phyloP scores from a whole-genome alignment of 352 stramenopile species.

The Phytopythium oedochilum region DNA sequence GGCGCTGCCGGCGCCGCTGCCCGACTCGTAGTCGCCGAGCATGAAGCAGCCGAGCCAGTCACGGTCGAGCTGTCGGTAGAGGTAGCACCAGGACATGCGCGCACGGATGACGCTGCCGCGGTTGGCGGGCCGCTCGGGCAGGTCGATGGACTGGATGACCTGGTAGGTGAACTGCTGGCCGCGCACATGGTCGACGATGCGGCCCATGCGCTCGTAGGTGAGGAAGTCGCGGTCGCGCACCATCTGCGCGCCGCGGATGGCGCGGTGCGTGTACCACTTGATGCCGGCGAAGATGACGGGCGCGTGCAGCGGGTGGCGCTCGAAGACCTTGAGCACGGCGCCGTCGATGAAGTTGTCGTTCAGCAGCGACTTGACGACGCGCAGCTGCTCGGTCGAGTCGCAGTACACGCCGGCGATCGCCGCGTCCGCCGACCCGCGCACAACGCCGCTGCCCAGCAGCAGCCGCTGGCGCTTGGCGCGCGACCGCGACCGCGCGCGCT shows the following conservation, averaged over 20 bases:
- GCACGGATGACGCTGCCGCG: slow-evolving; percentile 27
- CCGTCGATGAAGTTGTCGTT: slow-evolving; percentile 51
- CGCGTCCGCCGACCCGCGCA: slow-evolving; percentile 45
- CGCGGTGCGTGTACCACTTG: slow-evolving; percentile 54
- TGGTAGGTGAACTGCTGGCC: slow-evolving; percentile 56
- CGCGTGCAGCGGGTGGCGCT: slow-evolving; percentile 30
- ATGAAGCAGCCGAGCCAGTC: slow-evolving; percentile 57
- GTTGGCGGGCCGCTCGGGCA: slow-evolving; percentile 44
- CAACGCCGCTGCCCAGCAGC: slow-evolving; percentile 46
- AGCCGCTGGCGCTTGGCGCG: slow-evolving; percentile 12
- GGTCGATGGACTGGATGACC: slow-evolving; percentile 45
- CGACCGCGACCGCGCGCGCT: slow-evolving; percentile 15
- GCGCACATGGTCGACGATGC: slow-evolving; percentile 37
- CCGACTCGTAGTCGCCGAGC: slow-evolving; percentile 36
- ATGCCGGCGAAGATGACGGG: slow-evolving; percentile 54
- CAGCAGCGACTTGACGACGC: slow-evolving; percentile 42
- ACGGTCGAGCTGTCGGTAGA: slow-evolving; percentile 44
- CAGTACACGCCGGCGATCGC: slow-evolving; percentile 43
- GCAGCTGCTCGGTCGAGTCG: slow-evolving; percentile 48
- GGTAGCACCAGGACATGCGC: slow-evolving; percentile 44
- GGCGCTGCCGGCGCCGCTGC: slow-evolving; percentile 8
- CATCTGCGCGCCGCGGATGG: slow-evolving; percentile 22
- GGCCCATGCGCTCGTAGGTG: slow-evolving; percentile 56
- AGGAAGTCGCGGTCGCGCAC: slow-evolving; percentile 47
- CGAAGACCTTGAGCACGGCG: slow-evolving; percentile 46